These are phyloP conservation scores for Sarcomyxa edulis DNA, from an alignment of 768 basidiomycete genomes.

Conservation along the genomic window DNA sequence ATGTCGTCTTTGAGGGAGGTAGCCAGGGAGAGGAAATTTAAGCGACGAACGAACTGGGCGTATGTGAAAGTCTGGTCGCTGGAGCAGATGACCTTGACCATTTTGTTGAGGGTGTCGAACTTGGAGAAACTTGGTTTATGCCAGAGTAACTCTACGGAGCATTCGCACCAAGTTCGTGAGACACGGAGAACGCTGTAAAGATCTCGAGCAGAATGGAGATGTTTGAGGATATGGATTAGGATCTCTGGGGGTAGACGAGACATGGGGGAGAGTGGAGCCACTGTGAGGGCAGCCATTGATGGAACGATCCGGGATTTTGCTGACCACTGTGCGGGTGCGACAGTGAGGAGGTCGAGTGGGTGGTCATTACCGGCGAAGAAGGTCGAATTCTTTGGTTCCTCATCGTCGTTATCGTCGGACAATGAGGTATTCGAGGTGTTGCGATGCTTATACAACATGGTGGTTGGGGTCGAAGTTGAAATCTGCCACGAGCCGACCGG, in stretches of 20 bases:
- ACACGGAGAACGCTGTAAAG: slow-evolving; percentile 75
- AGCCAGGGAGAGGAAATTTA: slow-evolving; percentile 80
- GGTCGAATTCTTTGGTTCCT: slow-evolving; percentile 36
- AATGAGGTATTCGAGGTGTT: slow-evolving; percentile 77
- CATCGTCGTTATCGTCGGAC: slow-evolving; percentile 69
- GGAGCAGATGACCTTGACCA: slow-evolving; percentile 65
- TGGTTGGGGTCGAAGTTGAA: slow-evolving; percentile 18
- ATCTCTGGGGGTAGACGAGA: slow-evolving; percentile 82
- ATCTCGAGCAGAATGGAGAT: slow-evolving; percentile 70
- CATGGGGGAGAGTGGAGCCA: slow-evolving; percentile 48
- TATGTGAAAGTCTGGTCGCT: slow-evolving; percentile 81
- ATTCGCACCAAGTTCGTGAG: slow-evolving; percentile 91
- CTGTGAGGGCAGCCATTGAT: slow-evolving; percentile 12
- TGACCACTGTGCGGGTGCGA: slow-evolving; percentile 69
- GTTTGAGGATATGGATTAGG: slow-evolving; percentile 86
- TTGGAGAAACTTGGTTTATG: slow-evolving; percentile 78
- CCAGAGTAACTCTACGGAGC: slow-evolving; percentile 93
- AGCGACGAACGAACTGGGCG: slow-evolving; percentile 79
- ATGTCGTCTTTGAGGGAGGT: slow-evolving; percentile 67
- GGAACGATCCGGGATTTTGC: slow-evolving; percentile 22
- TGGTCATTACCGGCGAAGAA: slow-evolving; percentile 46
- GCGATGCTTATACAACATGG: slow-evolving; percentile 46
- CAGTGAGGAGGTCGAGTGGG: slow-evolving; percentile 34
- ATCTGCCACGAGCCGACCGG: too few relatives aligned
- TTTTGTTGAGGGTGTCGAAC: slow-evolving; percentile 65